Conservation (phyloP, 768 basidiomycete species). For the Phallus indusiatus region DNA sequence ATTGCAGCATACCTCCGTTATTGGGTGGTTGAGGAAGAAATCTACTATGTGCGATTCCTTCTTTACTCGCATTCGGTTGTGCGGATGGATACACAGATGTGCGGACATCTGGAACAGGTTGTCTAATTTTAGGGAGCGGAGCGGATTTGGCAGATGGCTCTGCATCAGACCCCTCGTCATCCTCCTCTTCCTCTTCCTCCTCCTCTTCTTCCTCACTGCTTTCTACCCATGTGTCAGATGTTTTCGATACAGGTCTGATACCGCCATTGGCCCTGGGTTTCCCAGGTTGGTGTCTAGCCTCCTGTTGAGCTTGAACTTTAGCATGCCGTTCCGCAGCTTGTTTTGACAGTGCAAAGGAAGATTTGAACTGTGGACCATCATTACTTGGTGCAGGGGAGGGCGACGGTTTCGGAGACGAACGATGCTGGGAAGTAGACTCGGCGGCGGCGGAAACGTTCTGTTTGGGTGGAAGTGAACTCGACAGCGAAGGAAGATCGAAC, state of each 20-base stretch:
- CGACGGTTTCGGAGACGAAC: slow-evolving; percentile 18
- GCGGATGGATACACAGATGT: slow-evolving; percentile 8
- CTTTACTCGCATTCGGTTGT: slow-evolving; percentile 1
- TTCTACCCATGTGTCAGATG: slow-evolving; percentile 42
- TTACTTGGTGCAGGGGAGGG: slow-evolving; percentile 13
- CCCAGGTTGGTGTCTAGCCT: slow-evolving; percentile 67
- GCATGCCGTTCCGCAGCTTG: slow-evolving; percentile 80
- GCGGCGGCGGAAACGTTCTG: slow-evolving; percentile 11
- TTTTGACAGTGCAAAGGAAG: slow-evolving; percentile 82
- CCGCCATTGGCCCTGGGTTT: slow-evolving; percentile 34
- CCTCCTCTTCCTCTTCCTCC: slow-evolving; percentile 35
- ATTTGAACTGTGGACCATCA: slow-evolving; percentile 44
- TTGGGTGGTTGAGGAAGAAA: slow-evolving; percentile 1
- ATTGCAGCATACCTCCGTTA: slow-evolving; percentile 2
- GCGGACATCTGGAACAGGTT: slow-evolving; percentile 5
- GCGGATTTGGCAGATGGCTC: neutral
- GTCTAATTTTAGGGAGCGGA: neutral
- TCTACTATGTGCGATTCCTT: neutral
- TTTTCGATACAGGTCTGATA: slow-evolving; percentile 24
- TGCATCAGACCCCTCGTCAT: slow-evolving; percentile 3
- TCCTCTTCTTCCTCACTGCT: slow-evolving; percentile 84
- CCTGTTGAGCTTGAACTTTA: slow-evolving; percentile 75
- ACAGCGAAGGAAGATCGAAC: slow-evolving; percentile 25
- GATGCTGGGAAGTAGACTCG: slow-evolving; percentile 24
- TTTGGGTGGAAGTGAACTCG: slow-evolving; percentile 16